Conservation (phyloP, 208 protist genomes). For the Crithidia brevicula region DNA sequence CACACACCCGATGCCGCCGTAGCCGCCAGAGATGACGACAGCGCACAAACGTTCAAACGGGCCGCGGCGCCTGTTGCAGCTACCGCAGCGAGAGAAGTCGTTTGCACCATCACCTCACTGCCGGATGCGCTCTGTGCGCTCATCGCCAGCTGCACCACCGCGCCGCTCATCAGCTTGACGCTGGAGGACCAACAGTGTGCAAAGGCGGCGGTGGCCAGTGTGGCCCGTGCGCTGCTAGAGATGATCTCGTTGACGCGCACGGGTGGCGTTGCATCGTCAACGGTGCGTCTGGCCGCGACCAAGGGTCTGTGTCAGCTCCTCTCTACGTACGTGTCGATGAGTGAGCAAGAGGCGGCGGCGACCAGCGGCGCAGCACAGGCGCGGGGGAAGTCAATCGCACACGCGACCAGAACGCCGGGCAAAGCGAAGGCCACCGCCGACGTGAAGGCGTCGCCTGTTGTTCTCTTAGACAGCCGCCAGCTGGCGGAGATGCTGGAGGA, state of each 20-base stretch:
- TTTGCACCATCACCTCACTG: constrained; percentile 9
- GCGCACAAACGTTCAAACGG: too few species aligned
- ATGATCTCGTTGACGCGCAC: background rate
- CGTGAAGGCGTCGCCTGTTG: background rate
- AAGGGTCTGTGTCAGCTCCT: constrained; percentile 23
- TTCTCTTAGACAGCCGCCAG: background rate
- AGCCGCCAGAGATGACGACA: background rate
- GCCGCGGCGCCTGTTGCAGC: background rate
- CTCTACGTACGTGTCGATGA: constrained; percentile 13
- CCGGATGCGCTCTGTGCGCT: constrained; percentile 19
- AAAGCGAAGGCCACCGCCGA: background rate
- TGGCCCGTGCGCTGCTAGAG: constrained; percentile 16
- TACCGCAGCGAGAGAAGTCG: background rate
- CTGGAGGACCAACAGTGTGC: constrained; percentile 22
- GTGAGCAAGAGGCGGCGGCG: background rate
- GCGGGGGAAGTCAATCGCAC: background rate
- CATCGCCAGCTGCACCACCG: constrained; percentile 23
- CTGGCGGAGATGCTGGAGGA: constrained; percentile 11
- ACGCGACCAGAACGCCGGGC: background rate
- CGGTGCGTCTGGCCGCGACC: constrained; percentile 17
- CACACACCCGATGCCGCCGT: background rate
- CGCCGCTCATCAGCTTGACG: constrained; percentile 22
- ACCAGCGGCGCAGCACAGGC: background rate
- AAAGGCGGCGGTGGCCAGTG: constrained; percentile 8
- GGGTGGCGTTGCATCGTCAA: background rate